Evolutionary conservation across 2,329 filamentous ascomycete genomes (phyloP), one percentile per base, ranked within the genome.

Genomic region (Alternaria tenuissima): DNA sequence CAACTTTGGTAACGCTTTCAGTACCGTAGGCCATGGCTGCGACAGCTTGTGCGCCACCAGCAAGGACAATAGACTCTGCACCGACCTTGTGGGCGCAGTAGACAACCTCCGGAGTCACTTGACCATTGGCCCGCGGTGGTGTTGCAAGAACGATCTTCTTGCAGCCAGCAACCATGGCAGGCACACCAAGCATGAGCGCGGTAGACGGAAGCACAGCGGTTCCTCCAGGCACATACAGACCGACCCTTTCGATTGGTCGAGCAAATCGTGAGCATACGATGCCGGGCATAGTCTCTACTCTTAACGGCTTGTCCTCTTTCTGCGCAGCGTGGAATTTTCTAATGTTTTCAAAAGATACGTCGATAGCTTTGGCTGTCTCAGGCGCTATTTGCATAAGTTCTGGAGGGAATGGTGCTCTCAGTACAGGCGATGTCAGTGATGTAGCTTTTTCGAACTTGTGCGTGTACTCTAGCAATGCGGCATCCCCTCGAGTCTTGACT

Each of bases 401-500:
- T 67, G 89, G 81, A 1, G 93, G 89, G 83, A 97, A 99, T 0
- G 95, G 95, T 1, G 95, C 94, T 73, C 89, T 91, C 64, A 99
- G 84, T 14, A 99, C 93, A 0, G 94, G 93, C 1, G 93, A 94
- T 14, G 88, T 95, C 61, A 99, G 84, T 3, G 92, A 94, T 0
- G 92, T 96, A 1, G 94, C 95, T 82, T 94, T 97, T 77, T 99
- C 95, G 70, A 99, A 99, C 79, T 96, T 97, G 86, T 97, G 94
- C 1, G 95, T 98, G 79, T 97, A 98, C 52, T 91, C 90, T 44
- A 99, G 86, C 24, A 99, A 85, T 3, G 93, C 94, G 71, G 90
- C 90, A 80, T 99, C 95, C 54, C 95, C 95, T 34, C 91, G 88
- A 43, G 87, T 85, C 57, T 89, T 91, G 56, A 99, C 91, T 48